Base-by-base conservation (phyloP, 331 rosid species). In the Cucumis variabilis region DNA sequence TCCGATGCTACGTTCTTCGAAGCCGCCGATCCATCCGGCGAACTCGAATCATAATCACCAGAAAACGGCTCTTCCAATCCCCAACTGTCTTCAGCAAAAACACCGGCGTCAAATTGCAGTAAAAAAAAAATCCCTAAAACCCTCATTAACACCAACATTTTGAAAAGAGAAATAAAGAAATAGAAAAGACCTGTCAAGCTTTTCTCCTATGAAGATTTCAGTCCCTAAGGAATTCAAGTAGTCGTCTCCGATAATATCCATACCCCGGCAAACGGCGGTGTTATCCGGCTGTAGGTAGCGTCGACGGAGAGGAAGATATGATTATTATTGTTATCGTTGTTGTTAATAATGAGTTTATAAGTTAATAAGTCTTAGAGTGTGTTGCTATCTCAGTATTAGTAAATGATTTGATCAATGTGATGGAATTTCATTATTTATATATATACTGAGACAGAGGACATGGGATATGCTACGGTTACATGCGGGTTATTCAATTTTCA, bases 1-100 rank as follows among this genome's bases (percentile, higher is more conserved):
- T 96, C 99, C 7, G 98, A 97, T 6, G 93, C 93, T 30, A 96
- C 94, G 89, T 97, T 97, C 94, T 97, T 97, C 2, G 99, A 96
- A 0, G 98, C 95, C 37, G 89, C 90, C 44, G 97, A 94, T 44
- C 1, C 98, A 92, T 97, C 99, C 15, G 99, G 98, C 7, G 98
- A 97, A 88, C 99, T 97, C 28, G 99, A 94, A 78, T 94, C 98
- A 20, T 93, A 97, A 90, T 96, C 89, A 0, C 93, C 94, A 0
- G 96, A 94, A 44, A 96, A 82, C 11, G 96, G 93, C 86, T 94
- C 99, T 48, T 97, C 98, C 72, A 96, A 77, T 74, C 92, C 92
- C 99, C 98, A 93, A 60, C 98, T 93, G 87, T 73, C 76, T 21
- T 60, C 77, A 55, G 1, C 78, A 77, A 58, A 58, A 85, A 12